These are phyloP conservation scores for Knufia petricola DNA, from an alignment of 2,329 filamentous ascomycete species.

Conservation along the genomic window DNA sequence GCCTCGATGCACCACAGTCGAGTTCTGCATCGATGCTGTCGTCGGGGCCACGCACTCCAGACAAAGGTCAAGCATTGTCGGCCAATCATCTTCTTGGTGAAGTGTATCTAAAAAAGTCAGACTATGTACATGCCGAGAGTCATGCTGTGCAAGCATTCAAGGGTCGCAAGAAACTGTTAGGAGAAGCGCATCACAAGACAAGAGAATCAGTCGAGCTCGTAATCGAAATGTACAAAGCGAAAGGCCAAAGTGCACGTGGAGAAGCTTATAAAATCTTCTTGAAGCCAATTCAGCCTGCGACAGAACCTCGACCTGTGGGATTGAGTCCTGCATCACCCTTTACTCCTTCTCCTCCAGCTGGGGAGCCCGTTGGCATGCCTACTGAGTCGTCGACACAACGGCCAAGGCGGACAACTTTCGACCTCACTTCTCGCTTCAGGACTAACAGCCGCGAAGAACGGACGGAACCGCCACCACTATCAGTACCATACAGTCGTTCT, in stretches of 20 bases:
- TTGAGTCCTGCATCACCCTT: not conserved
- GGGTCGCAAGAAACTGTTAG: constrained; percentile 16
- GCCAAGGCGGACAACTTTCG: not conserved
- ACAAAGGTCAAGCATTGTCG: constrained; percentile 11
- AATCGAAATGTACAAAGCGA: constrained; percentile 18
- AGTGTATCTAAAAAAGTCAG: constrained; percentile 15
- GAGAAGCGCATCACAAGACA: constrained; percentile 16
- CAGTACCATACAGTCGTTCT: not conserved
- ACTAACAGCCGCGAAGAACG: not conserved
- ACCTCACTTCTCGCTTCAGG: not conserved
- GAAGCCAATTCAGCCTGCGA: constrained; percentile 10
- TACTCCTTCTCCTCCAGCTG: not conserved
- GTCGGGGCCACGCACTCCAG: not conserved
- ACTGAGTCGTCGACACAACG: not conserved
- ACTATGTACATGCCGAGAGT: constrained; percentile 16
- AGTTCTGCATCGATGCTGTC: not conserved
- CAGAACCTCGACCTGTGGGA: not conserved
- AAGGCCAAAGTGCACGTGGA: constrained; percentile 17
- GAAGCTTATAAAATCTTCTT: constrained; percentile 19
- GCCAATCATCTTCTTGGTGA: constrained; percentile 18
- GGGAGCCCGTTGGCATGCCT: not conserved
- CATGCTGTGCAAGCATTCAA: constrained; percentile 18
- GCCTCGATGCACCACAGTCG: not conserved
- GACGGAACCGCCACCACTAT: not conserved
- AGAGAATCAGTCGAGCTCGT: constrained; percentile 17